These are phyloP conservation scores for Tricholoma flavovirens DNA, from an alignment of 768 basidiomycete genomes.

Conservation along the genomic window DNA sequence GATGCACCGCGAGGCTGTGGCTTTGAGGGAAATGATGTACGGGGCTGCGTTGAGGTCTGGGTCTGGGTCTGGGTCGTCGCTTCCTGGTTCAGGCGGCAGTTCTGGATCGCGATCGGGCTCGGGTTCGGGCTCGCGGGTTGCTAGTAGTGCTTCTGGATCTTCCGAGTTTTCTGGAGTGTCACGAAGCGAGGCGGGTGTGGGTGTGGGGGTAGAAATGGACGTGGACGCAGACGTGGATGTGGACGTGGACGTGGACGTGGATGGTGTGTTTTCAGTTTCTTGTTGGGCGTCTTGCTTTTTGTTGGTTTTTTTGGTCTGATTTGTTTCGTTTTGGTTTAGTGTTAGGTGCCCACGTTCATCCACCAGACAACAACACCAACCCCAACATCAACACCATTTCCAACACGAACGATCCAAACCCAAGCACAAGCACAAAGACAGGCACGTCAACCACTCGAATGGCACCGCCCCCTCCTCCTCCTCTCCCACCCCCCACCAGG, in stretches of 20 bases:
- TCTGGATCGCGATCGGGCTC: background rate
- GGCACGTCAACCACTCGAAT: constrained; percentile 9
- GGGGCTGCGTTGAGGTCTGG: background rate
- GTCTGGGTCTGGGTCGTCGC: background rate
- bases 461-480: constrained; percentile 18
- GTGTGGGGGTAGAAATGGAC: too few species aligned
- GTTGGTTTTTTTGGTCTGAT: too few species aligned
- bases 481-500: too few species aligned
- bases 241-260: constrained; percentile 14
- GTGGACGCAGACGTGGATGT: constrained; percentile 12
- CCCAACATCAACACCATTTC: too few species aligned
- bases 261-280: background rate
- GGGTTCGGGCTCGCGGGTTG: too few species aligned
- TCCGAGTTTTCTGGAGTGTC: too few species aligned
- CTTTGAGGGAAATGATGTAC: constrained; percentile 16
- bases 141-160: too few species aligned
- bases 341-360: too few species aligned
- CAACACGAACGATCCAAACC: too few species aligned
- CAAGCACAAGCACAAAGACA: background rate
- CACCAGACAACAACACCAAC: too few species aligned
- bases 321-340: too few species aligned
- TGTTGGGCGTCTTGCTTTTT: too few species aligned
- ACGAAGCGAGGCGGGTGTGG: constrained; percentile 3
- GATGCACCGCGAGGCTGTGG: constrained; percentile 28
- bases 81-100: background rate